phyloP scores from a whole-genome alignment of 2,329 filamentous ascomycete species.

The Xylariaceae sp. region DNA sequence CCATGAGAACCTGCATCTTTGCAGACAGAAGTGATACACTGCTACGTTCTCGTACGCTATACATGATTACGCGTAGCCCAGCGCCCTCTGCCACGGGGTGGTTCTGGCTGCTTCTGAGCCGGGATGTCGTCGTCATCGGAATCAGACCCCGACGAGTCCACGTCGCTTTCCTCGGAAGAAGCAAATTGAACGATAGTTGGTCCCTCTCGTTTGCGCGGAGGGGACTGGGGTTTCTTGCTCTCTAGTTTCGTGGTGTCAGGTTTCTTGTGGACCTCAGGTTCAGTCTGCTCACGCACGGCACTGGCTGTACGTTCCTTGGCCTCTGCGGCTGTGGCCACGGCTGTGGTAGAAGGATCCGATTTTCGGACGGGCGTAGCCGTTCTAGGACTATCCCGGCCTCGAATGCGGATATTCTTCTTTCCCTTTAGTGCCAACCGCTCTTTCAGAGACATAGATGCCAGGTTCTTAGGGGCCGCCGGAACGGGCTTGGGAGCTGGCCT shows the following conservation, averaged over 20 bases:
- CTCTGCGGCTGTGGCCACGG: neutral
- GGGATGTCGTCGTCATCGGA: slow-evolving; percentile 19
- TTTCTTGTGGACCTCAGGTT: slow-evolving; percentile 25
- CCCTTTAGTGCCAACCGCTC: slow-evolving; percentile 52
- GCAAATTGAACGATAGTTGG: slow-evolving; percentile 26
- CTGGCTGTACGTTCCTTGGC: slow-evolving; percentile 9
- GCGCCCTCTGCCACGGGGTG: slow-evolving; percentile 39
- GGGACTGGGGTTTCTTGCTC: neutral
- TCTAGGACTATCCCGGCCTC: slow-evolving; percentile 18
- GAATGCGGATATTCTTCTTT: slow-evolving; percentile 50
- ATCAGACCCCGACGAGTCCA: slow-evolving; percentile 13
- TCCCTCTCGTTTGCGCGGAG: slow-evolving; percentile 12
- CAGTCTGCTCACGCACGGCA: slow-evolving; percentile 20
- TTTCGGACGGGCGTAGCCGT: slow-evolving; percentile 4
- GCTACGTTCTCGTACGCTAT: slow-evolving; percentile 29
- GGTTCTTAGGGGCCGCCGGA: slow-evolving; percentile 19
- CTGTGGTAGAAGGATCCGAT: neutral
- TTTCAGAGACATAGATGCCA: slow-evolving; percentile 49
- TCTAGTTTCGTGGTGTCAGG: slow-evolving; percentile 14
- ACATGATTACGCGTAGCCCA: slow-evolving; percentile 17
- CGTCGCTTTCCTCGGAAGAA: slow-evolving; percentile 14
- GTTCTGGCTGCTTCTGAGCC: slow-evolving; percentile 21
- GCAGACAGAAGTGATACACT: neutral
- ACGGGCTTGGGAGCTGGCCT: slow-evolving; percentile 10
- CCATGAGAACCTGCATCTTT: neutral